Percentiles rank a stretch among this genome's conserved stretches.
phyloP scores from a whole-genome alignment of 2,329 filamentous ascomycete species.

The Rugonectria rugulosa region DNA sequence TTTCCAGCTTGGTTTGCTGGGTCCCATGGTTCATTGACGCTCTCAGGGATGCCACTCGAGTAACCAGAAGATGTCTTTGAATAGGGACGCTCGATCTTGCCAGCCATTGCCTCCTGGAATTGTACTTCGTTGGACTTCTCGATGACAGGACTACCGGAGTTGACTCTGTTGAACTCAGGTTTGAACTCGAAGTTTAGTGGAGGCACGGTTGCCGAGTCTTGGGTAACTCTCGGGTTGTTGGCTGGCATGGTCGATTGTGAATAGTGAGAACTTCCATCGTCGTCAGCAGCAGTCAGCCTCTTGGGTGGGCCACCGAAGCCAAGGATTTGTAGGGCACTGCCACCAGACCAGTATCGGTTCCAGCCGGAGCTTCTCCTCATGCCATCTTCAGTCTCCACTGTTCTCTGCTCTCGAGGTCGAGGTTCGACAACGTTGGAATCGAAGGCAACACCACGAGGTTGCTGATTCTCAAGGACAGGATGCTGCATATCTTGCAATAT shows the following conservation, averaged over 20 bases:
- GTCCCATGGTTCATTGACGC: slow-evolving; percentile 65
- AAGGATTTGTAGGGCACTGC: slow-evolving; percentile 71
- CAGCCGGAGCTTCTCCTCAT: slow-evolving; percentile 73
- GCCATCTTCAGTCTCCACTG: slow-evolving; percentile 48
- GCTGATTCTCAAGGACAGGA: slow-evolving; percentile 46
- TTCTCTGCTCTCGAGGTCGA: slow-evolving; percentile 44
- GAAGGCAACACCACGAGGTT: slow-evolving; percentile 52
- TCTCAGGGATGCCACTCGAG: slow-evolving; percentile 72
- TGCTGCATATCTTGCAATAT: slow-evolving; percentile 55
- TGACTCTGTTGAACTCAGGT: slow-evolving; percentile 70
- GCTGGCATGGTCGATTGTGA: slow-evolving; percentile 44
- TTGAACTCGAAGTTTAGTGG: slow-evolving; percentile 71
- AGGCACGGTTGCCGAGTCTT: slow-evolving; percentile 74
- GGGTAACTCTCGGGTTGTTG: slow-evolving; percentile 57
- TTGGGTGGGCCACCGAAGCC: slow-evolving; percentile 60
- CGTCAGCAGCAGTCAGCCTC: slow-evolving; percentile 61
- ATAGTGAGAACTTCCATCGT: slow-evolving; percentile 62
- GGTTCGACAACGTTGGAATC: slow-evolving; percentile 44
- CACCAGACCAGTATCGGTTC: slow-evolving; percentile 81
- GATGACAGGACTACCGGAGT: slow-evolving; percentile 74
- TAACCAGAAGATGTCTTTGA: slow-evolving; percentile 63
- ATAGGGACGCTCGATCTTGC: slow-evolving; percentile 65
- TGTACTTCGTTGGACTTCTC: slow-evolving; percentile 64
- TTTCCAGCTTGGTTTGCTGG: slow-evolving; percentile 51
- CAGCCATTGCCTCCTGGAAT: slow-evolving; percentile 65